Conservation (phyloP, 2,329 filamentous ascomycete species). For the Fonsecaea pedrosoi region DNA sequence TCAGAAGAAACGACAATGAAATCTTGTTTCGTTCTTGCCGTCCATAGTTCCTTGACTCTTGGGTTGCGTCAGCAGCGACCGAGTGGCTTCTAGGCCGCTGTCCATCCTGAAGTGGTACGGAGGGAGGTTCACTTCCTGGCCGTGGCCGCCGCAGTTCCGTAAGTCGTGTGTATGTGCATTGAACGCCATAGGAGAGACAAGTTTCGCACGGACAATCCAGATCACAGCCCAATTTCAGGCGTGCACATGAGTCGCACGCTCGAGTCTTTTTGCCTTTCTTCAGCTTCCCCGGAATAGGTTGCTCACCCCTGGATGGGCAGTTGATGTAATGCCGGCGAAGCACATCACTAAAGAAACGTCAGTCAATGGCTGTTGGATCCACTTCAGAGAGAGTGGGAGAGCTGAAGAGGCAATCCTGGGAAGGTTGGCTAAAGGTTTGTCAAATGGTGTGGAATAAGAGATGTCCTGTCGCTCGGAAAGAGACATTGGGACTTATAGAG, state of each 20-base stretch:
- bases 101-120: neutral
- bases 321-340: conserved; percentile 23
- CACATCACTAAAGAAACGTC: conserved; percentile 17
- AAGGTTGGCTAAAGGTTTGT: neutral
- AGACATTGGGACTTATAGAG: neutral
- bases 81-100: neutral
- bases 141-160: neutral
- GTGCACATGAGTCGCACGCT: conserved; percentile 24
- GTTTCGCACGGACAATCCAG: conserved; percentile 22
- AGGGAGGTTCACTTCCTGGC: neutral
- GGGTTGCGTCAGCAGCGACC: neutral
- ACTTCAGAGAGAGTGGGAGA: neutral
- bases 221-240: conserved; percentile 17
- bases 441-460: neutral
- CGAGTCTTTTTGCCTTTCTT: conserved; percentile 24
- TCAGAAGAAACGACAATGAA: conserved; percentile 19
- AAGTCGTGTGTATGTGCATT: conserved; percentile 18
- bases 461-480: neutral
- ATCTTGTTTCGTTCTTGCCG: conserved; percentile 15
- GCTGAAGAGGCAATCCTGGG: neutral
- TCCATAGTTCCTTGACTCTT: neutral
- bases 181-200: conserved; percentile 19
- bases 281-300: conserved; percentile 17
- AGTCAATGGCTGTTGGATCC: conserved; percentile 1
- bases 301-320: conserved; percentile 17